A percentile compares a stretch with the other conserved stretches of the same genome.
phyloP scores from a whole-genome alignment of 768 basidiomycete species.

The Kwoniella heveanensis region DNA sequence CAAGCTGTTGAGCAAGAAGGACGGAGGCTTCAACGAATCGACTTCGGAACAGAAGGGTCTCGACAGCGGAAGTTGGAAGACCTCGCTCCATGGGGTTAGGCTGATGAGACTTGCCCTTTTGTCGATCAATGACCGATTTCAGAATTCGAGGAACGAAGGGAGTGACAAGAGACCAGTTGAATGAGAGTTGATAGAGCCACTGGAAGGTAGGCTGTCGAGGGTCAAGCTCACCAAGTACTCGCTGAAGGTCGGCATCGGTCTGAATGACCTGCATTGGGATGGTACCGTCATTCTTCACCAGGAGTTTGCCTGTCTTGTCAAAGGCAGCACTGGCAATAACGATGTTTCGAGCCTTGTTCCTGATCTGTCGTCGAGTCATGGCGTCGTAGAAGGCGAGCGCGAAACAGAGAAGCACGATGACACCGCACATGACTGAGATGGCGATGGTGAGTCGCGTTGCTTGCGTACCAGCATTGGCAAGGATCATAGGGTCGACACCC shows the following conservation, averaged over 20 bases:
- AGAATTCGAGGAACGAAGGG: constrained; percentile 53
- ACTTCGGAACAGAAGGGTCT: constrained; percentile 43
- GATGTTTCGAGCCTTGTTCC: constrained; percentile 49
- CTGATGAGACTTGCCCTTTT: constrained; percentile 24
- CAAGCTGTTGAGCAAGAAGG: constrained; percentile 51
- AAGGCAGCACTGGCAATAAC: constrained; percentile 55
- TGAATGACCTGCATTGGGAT: constrained; percentile 56
- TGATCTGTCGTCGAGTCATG: constrained; percentile 34
- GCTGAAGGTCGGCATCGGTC: constrained; percentile 50
- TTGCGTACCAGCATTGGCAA: constrained; percentile 40
- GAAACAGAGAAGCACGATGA: constrained; percentile 50
- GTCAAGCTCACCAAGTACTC: constrained; percentile 51
- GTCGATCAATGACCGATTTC: constrained; percentile 33
- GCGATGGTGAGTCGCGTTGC: constrained; percentile 51
- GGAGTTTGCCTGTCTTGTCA: constrained; percentile 54
- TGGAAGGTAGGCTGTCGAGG: constrained; percentile 56
- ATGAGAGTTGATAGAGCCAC: constrained; percentile 56
- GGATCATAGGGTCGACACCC: constrained; percentile 20
- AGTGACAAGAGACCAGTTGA: constrained; percentile 54
- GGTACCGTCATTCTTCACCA: constrained; percentile 55
- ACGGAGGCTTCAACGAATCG: constrained; percentile 54
- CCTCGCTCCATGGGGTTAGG: constrained; percentile 21
- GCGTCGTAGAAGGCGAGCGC: constrained; percentile 47
- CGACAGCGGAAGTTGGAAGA: constrained; percentile 7
- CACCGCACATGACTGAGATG: constrained; percentile 56